Evolutionary conservation across 176 grass and related monocot species (phyloP).

Genomic region (Urochloa ruziziensis): DNA sequence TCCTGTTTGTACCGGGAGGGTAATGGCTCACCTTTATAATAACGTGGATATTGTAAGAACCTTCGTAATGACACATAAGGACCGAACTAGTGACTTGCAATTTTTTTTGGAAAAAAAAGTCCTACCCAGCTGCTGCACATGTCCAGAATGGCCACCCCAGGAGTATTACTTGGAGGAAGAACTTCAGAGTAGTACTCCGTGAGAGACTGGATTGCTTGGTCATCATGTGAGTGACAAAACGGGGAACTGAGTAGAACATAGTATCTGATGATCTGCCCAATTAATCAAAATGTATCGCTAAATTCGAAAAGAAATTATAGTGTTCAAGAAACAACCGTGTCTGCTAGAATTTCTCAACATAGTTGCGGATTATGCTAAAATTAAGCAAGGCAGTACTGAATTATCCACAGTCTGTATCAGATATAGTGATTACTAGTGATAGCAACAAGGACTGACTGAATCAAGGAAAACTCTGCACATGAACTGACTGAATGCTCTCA

Average conservation of each 20-base stretch:
- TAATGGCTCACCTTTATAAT: conserved; percentile 91
- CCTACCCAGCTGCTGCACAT: conserved; percentile 99
- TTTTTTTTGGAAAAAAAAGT: conserved; percentile 7
- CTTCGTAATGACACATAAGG: background rate
- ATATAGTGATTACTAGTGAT: background rate
- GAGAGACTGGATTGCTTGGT: conserved; percentile 74
- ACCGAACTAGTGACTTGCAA: background rate
- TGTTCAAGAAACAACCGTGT: too few species aligned
- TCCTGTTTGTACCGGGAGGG: conserved; percentile 77
- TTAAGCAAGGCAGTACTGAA: background rate
- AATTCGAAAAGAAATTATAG: background rate
- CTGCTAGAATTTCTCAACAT: background rate
- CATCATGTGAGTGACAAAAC: conserved; percentile 96
- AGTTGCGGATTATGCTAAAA: background rate
- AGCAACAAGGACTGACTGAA: background rate
- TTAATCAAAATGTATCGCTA: conserved; percentile 11
- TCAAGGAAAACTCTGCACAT: background rate
- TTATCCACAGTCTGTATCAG: background rate
- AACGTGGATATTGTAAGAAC: conserved; percentile 23
- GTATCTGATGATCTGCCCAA: conserved; percentile 66
- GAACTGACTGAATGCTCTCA: background rate
- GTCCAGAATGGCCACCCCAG: conserved; percentile 68
- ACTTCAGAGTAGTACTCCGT: conserved; percentile 80
- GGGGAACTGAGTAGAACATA: conserved; percentile 78
- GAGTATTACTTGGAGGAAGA: conserved; percentile 79